Evolutionary conservation across 345 rosid species (phyloP), one percentile per base, ranked within the genome.

Genomic region (Gossypium ekmanianum): DNA sequence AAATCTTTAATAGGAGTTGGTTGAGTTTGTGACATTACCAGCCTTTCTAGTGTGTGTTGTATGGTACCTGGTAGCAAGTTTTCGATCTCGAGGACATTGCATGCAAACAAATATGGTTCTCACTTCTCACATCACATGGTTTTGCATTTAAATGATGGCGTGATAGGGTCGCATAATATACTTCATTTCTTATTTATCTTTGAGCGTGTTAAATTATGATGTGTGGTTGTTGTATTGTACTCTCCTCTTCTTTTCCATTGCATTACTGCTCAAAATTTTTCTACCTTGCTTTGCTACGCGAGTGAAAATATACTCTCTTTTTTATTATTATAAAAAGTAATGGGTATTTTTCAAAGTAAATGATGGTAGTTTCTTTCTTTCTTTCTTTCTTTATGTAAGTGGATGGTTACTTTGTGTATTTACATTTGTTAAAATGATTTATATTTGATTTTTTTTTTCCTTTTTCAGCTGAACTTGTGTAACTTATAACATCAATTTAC

Each of bases 1-100:
- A 34, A 51, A 51, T 69, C 14, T 27, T 26, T 12, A 24, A n/a
- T 68, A 26, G 58, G 56, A 50, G 58, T 48, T 68, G 72, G 72
- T 22, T 51, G 73, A 69, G 47, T 67, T 67, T 11, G 34, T 67
- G 55, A 45, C 72, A 26, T 26, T 68, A 48, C 57, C 22, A 24
- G 20, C 24, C 45, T 50, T 69, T 69, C 24, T 69, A 27, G 59
- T 51, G 44, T 68, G 9, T 69, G 44, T 16, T 16, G 4, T 18
- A 47, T 67, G 41, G 41, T 34, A 34, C 41, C 9, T 47, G 39
- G 39, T 20, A 67, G 24, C 45, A 50, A 50, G 55, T 47, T 2
- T 67, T 67, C 14, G 34, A 43, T n/a, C 18, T 11, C 1, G 11
- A 47, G 24, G 41, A 9, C 34, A 0, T 52, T 52, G 56, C 20